A percentile compares a stretch with the other conserved stretches of the same genome.
These are phyloP conservation scores for Neonectria coccinea DNA, from an alignment of 2,329 filamentous ascomycete species.

Conservation along the genomic window DNA sequence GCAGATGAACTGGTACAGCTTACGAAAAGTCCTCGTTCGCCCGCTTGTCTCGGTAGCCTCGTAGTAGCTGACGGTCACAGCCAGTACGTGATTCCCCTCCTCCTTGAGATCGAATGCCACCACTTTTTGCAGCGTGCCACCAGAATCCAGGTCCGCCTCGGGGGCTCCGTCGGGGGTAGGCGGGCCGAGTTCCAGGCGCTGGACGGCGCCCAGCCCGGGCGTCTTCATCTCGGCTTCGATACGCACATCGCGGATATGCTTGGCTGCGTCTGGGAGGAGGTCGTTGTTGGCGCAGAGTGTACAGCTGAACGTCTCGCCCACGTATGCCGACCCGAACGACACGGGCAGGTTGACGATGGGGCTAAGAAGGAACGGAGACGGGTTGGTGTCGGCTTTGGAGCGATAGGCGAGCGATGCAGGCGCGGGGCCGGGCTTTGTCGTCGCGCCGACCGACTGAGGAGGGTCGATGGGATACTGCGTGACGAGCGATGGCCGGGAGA, in stretches of 20 bases:
- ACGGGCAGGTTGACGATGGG: conserved; percentile 85
- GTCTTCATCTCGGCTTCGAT: conserved; percentile 97
- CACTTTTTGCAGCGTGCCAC: conserved; percentile 81
- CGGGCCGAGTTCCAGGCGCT: conserved; percentile 72
- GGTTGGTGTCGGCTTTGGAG: conserved; percentile 58
- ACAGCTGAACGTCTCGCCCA: conserved; percentile 94
- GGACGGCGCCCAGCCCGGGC: conserved; percentile 69
- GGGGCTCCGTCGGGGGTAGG: conserved; percentile 27
- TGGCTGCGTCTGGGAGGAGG: conserved; percentile 48
- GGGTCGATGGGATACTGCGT: conserved; percentile 73
- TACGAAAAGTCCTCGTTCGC: conserved; percentile 87
- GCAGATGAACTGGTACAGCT: conserved; percentile 96
- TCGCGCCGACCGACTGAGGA: conserved; percentile 57
- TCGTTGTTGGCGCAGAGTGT: conserved; percentile 98
- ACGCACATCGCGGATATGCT: conserved; percentile 78
- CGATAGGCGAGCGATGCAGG: conserved; percentile 81
- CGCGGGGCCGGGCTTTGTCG: conserved; percentile 54
- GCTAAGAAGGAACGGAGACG: conserved; percentile 68
- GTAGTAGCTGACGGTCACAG: conserved; percentile 93
- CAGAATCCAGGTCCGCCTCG: conserved; percentile 65
- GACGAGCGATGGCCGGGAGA: conserved; percentile 84
- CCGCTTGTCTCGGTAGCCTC: conserved; percentile 80
- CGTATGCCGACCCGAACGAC: conserved; percentile 93
- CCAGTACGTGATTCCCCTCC: conserved; percentile 92
- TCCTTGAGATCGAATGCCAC: conserved; percentile 91